Conservation (phyloP, 2,329 filamentous ascomycete genomes). For the Trichoderma hamatum region DNA sequence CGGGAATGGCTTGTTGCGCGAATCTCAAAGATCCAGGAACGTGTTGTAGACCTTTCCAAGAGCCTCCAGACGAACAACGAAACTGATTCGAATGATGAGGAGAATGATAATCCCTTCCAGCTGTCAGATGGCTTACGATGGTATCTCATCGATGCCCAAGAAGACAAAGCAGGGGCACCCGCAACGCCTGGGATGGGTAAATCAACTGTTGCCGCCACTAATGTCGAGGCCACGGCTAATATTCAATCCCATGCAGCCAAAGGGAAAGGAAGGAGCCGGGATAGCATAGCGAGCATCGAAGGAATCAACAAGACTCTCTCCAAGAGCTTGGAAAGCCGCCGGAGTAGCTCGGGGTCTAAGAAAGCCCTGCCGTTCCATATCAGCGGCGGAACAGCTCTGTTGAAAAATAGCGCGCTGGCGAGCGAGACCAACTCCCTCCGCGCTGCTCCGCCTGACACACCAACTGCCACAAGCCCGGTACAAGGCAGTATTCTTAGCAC, state of each 20-base stretch:
- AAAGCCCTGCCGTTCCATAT: constrained; percentile 66
- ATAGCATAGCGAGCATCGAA: constrained; percentile 62
- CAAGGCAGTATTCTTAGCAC: constrained; percentile 38
- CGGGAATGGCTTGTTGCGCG: constrained; percentile 97
- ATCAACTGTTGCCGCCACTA: constrained; percentile 85
- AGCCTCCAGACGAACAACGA: constrained; percentile 60
- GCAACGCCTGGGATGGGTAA: constrained; percentile 91
- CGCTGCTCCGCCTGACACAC: constrained; percentile 50
- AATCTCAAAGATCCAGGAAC: constrained; percentile 87
- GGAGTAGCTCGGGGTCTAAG: constrained; percentile 84
- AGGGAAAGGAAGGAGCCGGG: constrained; percentile 49
- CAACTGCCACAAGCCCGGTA: constrained; percentile 46
- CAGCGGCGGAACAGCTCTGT: constrained; percentile 43
- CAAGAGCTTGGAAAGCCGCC: constrained; percentile 87
- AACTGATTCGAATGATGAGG: constrained; percentile 62
- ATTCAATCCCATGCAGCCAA: constrained; percentile 56
- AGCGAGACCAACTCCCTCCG: constrained; percentile 64
- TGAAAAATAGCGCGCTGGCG: constrained; percentile 56
- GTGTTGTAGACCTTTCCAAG: constrained; percentile 88
- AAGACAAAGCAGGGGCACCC: constrained; percentile 90
- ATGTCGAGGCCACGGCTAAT: constrained; percentile 82
- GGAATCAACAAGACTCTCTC: constrained; percentile 77
- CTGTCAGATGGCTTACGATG: constrained; percentile 91
- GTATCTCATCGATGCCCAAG: constrained; percentile 91
- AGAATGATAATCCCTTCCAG: constrained; percentile 97